Evolutionary conservation across 208 protist species (phyloP), one percentile per base, ranked within the genome.

Genomic region (Trypanosoma scelopori): DNA sequence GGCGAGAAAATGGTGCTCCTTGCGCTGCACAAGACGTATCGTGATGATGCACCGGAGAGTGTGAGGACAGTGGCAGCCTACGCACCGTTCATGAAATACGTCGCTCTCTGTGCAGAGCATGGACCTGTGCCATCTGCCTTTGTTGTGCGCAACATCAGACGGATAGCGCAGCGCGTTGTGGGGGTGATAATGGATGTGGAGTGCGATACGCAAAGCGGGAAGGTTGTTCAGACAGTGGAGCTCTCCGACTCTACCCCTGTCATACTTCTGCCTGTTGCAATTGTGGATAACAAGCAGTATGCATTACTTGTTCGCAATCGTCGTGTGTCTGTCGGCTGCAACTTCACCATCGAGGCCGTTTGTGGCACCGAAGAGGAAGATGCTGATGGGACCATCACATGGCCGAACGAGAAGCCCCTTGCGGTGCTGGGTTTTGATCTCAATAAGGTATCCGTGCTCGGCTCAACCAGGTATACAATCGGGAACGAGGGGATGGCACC

Each of bases 11-110:
- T 50, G 12, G 83, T 81, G 45, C 59, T 87, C 7, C 65, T 92
- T 41, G 78, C 83, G 16, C 80, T 77, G 30, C 82, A 92, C 74
- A 89, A 89, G 49, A 83, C 80, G n/a, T 89, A 82, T 63, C 64
- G 70, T 41, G 78, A 83, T 63, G 58, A 69, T 16, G 67, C 68
- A 30, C 68, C 75, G 50, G 56, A 69, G 35, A 68, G 63, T 46
- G 59, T 92, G 13, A 78, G 60, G 30, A 52, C 73, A 2, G 71
- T 92, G 5, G 55, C 79, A 12, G 32, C 74, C 30, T 92, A 87
- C 56, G 32, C 58, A 0, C 83, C 86, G 1, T 83, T 92, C 30
- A 55, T 58, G 22, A 56, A 57, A 1, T 92, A 87, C 60, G 41
- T 88, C 22, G 59, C 53, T 15, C 12, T 53, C 13, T 87, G 76